A percentile compares a stretch with the other conserved stretches of the same genome.
phyloP scores from a whole-genome alignment of 2,329 filamentous ascomycete genomes.

The Thielaviopsis ethacetica region DNA sequence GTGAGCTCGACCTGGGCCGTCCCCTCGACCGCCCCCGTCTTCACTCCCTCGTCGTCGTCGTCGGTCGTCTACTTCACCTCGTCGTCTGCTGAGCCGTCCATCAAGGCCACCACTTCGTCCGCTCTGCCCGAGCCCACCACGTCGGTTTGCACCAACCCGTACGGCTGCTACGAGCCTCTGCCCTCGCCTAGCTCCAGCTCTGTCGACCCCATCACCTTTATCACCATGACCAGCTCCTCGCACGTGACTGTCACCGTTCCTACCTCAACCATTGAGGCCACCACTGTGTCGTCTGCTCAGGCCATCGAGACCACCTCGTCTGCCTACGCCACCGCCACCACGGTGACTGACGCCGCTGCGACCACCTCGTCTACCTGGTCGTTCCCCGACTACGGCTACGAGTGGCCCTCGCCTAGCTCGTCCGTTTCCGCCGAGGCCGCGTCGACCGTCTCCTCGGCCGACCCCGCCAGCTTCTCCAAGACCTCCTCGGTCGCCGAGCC shows the following conservation, averaged over 20 bases:
- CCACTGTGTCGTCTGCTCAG: conserved; percentile 1
- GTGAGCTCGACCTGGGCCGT: conserved; percentile 5
- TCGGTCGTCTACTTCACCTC: background rate
- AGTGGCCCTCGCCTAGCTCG: background rate
- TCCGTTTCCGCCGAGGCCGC: background rate
- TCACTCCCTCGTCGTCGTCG: background rate
- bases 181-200: background rate
- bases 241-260: conserved; percentile 9
- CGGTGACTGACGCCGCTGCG: background rate
- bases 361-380: background rate
- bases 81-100: background rate
- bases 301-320: background rate
- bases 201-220: conserved; percentile 4
- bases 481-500: background rate
- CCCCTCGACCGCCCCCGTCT: background rate
- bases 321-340: background rate
- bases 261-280: background rate
- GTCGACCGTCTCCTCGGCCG: conserved; percentile 5
- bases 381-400: background rate
- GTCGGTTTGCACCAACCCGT: conserved; percentile 2
- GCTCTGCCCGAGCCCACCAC: background rate
- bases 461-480: conserved; percentile 1
- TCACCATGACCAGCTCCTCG: conserved; percentile 8
- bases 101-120: background rate
- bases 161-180: conserved; percentile 8